A percentile compares a stretch with the other conserved stretches of the same genome.
phyloP scores from a whole-genome alignment of 768 basidiomycete species.

The Macrolepiota albuminosa region DNA sequence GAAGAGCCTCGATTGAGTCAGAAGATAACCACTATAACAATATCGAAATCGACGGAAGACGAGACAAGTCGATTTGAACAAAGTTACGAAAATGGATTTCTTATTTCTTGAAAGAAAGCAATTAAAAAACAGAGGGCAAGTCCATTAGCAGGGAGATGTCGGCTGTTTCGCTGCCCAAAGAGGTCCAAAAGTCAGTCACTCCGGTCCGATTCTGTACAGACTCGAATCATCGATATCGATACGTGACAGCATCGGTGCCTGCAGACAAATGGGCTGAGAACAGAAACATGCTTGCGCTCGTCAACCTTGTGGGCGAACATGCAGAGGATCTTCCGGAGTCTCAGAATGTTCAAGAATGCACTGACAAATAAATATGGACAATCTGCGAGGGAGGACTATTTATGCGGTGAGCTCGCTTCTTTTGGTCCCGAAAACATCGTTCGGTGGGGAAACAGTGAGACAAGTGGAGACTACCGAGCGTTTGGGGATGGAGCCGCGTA shows the following conservation, averaged over 20 bases:
- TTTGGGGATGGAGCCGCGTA: background rate
- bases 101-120: background rate
- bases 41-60: background rate
- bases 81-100: background rate
- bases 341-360: background rate
- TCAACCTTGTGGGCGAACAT: background rate
- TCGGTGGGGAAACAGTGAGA: background rate
- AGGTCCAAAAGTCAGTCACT: background rate
- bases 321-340: no score
- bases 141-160: no score
- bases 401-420: background rate
- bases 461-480: background rate
- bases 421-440: background rate
- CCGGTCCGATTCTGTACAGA: background rate
- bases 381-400: background rate
- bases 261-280: background rate
- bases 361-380: background rate
- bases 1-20: background rate
- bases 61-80: background rate
- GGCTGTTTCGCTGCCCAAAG: no score
- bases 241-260: background rate
- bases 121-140: background rate
- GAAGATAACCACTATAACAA: background rate
- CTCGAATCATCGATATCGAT: background rate
- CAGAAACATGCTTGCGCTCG: background rate